Evolutionary conservation across 345 rosid genomes (phyloP).

Genomic region (Microcos paniculata): DNA sequence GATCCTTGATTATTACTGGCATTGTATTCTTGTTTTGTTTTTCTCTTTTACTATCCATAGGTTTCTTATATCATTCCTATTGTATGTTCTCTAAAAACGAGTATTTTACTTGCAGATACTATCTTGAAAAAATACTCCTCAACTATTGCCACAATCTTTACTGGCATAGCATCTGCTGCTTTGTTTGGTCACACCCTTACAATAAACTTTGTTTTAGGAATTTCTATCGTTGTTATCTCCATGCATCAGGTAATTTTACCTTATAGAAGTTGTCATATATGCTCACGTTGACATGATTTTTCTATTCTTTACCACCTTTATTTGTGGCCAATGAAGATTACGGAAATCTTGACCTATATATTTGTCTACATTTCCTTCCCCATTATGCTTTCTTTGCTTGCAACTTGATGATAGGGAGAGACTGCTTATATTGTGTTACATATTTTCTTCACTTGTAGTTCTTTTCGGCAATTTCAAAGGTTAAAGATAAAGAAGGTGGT

Average conservation of each 20-base stretch:
- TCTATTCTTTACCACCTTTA: not conserved
- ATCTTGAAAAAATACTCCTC: slow-evolving; percentile 99
- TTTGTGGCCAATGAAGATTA: not conserved
- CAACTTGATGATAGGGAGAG: not conserved
- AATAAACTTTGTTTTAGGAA: slow-evolving; percentile 85
- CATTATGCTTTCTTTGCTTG: not conserved
- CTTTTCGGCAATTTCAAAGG: slow-evolving; percentile 86
- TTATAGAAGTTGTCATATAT: not conserved
- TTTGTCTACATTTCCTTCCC: slow-evolving; percentile 2
- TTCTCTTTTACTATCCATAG: not conserved
- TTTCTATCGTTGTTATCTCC: slow-evolving; percentile 90
- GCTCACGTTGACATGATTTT: not conserved
- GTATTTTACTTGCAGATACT: slow-evolving; percentile 66
- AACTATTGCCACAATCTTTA: slow-evolving; percentile 95
- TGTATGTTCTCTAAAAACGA: not conserved
- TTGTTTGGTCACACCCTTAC: slow-evolving; percentile 93
- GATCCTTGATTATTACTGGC: not conserved
- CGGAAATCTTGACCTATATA: not conserved
- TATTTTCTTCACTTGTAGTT: slow-evolving; percentile 47
- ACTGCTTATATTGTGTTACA: not conserved
- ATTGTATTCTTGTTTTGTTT: not conserved
- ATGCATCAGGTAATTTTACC: slow-evolving; percentile 86
- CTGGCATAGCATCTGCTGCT: slow-evolving; percentile 91
- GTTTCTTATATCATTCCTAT: not conserved
- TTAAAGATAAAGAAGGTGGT: slow-evolving; percentile 68